A percentile compares a stretch with the other conserved stretches of the same genome.
phyloP scores from a whole-genome alignment of 2,329 filamentous ascomycete species.

The Aureobasidium uvarum region DNA sequence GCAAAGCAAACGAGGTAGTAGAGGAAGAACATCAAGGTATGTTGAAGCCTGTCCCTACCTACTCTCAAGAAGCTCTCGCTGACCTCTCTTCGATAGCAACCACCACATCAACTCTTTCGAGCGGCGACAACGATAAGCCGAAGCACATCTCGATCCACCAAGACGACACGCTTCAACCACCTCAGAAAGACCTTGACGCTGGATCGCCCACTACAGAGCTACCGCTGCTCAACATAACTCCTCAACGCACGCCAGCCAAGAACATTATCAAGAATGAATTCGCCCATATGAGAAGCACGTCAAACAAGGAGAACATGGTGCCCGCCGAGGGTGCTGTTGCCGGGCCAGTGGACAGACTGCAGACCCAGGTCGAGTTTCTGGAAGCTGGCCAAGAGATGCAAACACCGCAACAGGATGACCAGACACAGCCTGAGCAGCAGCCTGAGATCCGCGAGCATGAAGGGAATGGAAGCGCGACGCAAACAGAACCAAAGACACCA shows the following conservation, averaged over 20 bases:
- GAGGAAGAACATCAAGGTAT: not conserved
- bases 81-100: not conserved
- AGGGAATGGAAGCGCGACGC: not conserved
- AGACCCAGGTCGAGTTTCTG: constrained; percentile 40
- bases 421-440: not conserved
- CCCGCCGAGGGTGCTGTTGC: constrained; percentile 25
- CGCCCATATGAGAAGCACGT: constrained; percentile 34
- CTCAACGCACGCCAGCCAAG: constrained; percentile 32
- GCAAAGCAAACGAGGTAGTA: not conserved
- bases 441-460: not conserved
- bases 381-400: constrained; percentile 46
- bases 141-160: constrained; percentile 5
- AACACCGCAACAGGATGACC: not conserved
- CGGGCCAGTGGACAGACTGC: constrained; percentile 21
- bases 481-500: not conserved
- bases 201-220: constrained; percentile 29
- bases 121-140: not conserved
- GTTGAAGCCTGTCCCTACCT: not conserved
- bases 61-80: not conserved
- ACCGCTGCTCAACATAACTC: constrained; percentile 30
- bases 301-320: constrained; percentile 38
- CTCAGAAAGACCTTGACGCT: constrained; percentile 33
- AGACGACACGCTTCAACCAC: constrained; percentile 13
- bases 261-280: constrained; percentile 33
- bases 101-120: not conserved